Percentiles rank a stretch among this genome's conserved stretches.
Evolutionary conservation across 495 filamentous ascomycete species (phyloP).

Genomic region (Hypoxylon trugodes): DNA sequence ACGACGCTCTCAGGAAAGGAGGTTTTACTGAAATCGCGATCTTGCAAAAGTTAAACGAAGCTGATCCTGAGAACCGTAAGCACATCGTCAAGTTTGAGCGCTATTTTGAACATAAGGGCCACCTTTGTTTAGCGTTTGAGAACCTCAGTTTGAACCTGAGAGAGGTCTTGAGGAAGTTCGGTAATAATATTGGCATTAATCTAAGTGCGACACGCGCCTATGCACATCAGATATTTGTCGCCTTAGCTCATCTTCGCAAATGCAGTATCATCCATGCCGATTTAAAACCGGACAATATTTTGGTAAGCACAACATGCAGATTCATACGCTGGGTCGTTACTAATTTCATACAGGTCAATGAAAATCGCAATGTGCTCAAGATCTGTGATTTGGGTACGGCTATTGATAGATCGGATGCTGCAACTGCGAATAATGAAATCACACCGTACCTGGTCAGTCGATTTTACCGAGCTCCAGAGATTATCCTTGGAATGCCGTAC

Average conservation of each 20-base stretch:
- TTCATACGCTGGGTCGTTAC: neutral
- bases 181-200: conserved; percentile 91
- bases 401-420: conserved; percentile 79
- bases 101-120: conserved; percentile 91
- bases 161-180: conserved; percentile 95
- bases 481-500: conserved; percentile 94
- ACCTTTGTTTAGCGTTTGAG: conserved; percentile 97
- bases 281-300: conserved; percentile 95
- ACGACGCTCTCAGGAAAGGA: conserved; percentile 91
- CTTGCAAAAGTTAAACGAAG: conserved; percentile 78
- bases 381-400: conserved; percentile 96
- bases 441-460: conserved; percentile 94
- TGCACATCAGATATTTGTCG: conserved; percentile 93
- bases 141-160: conserved; percentile 92
- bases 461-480: conserved; percentile 96
- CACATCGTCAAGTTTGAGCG: conserved; percentile 89
- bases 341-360: conserved; percentile 69
- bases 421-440: conserved; percentile 75
- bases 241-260: conserved; percentile 82
- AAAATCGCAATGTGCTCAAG: conserved; percentile 84
- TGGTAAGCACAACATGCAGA: conserved; percentile 57
- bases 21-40: conserved; percentile 96
- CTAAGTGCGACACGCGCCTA: conserved; percentile 85
- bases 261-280: conserved; percentile 95
- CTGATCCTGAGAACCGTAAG: conserved; percentile 90